Conservation (phyloP, 1,139 yeast species). For the Sugiyamaella sp. region DNA sequence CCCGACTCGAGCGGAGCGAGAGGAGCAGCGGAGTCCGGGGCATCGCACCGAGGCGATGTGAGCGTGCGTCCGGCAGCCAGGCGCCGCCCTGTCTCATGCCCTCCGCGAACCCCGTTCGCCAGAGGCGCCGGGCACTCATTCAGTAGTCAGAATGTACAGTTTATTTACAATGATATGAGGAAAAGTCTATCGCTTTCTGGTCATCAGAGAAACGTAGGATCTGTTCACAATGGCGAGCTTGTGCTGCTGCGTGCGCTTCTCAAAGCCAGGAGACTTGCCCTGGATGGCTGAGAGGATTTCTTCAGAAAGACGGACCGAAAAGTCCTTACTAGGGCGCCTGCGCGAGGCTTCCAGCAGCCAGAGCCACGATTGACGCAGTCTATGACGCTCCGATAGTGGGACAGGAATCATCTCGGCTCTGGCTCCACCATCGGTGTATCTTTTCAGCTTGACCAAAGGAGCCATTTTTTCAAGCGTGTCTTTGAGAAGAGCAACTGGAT, state of each 20-base stretch:
- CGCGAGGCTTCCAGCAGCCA: constrained; percentile 90
- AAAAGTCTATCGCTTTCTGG: constrained; percentile 22
- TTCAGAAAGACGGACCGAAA: constrained; percentile 87
- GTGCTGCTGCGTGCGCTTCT: constrained; percentile 81
- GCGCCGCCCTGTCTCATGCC: too few species aligned
- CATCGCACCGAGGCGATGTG: too few species aligned
- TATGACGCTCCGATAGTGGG: constrained; percentile 79
- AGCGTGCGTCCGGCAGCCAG: too few species aligned
- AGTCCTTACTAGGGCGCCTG: constrained; percentile 77
- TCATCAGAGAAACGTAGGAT: constrained; percentile 41
- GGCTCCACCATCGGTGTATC: constrained; percentile 84
- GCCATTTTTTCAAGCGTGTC: constrained; percentile 79
- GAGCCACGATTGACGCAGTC: constrained; percentile 80
- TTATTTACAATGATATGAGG: constrained; percentile 8
- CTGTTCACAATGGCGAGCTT: constrained; percentile 67
- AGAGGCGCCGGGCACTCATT: neutral
- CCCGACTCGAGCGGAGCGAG: too few species aligned
- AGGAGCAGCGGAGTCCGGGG: too few species aligned
- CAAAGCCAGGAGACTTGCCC: constrained; percentile 84
- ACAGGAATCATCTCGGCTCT: constrained; percentile 78
- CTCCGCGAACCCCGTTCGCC: constrained; percentile 12
- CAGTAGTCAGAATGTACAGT: neutral
- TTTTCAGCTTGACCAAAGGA: constrained; percentile 79
- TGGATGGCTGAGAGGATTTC: constrained; percentile 77
- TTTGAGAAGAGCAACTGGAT: constrained; percentile 77